Conservation (phyloP, 768 basidiomycete genomes). For the Auriscalpium vulgare region DNA sequence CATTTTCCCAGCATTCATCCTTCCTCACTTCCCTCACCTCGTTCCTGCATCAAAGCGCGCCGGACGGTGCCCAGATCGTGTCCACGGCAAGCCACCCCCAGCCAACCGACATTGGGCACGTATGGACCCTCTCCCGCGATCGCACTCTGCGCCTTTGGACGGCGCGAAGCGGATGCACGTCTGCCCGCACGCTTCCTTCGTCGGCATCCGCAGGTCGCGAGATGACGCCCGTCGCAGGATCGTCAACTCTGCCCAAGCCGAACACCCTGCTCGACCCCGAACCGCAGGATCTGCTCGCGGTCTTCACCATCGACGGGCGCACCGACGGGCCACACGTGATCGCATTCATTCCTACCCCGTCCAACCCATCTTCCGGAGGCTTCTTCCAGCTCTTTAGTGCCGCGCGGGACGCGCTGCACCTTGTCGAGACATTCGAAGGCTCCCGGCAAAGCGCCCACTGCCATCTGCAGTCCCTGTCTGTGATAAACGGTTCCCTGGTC, state of each 20-base stretch:
- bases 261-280: constrained; percentile 50
- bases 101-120: constrained; percentile 64
- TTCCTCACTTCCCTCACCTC: constrained; percentile 62
- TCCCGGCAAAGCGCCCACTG: constrained; percentile 55
- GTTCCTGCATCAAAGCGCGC: constrained; percentile 41
- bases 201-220: constrained; percentile 23
- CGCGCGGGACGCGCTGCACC: constrained; percentile 49
- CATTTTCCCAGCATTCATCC: constrained; percentile 52
- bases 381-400: constrained; percentile 62
- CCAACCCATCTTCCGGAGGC: constrained; percentile 64
- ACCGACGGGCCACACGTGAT: constrained; percentile 55
- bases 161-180: constrained; percentile 63
- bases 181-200: constrained; percentile 45
- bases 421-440: constrained; percentile 51
- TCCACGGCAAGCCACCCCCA: constrained; percentile 67
- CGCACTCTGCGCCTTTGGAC: constrained; percentile 82
- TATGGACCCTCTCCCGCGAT: constrained; percentile 86
- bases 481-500: constrained; percentile 48
- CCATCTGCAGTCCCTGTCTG: constrained; percentile 69
- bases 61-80: constrained; percentile 53
- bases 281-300: constrained; percentile 55
- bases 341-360: constrained; percentile 49
- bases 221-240: constrained; percentile 23
- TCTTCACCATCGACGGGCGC: constrained; percentile 41
- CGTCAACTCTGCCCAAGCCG: constrained; percentile 26